phyloP scores from a whole-genome alignment of 352 stramenopile genomes.

The Pythium oligandrum region DNA sequence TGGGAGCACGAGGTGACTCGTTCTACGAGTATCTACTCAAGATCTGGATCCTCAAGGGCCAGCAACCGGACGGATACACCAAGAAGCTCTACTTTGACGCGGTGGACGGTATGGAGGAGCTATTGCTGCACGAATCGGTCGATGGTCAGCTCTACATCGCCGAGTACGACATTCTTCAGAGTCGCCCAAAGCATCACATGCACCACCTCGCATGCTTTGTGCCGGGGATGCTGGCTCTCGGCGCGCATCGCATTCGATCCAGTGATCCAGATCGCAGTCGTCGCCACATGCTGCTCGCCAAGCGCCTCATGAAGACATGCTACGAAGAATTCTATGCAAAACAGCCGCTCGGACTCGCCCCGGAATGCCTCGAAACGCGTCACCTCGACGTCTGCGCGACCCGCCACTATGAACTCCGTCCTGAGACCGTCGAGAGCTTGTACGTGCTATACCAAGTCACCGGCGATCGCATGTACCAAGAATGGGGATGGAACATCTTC shows the following conservation, averaged over 20 bases:
- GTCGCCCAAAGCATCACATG: slow-evolving; percentile 75
- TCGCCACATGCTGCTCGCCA: slow-evolving; percentile 80
- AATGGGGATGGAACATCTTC: slow-evolving; percentile 97
- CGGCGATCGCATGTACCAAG: slow-evolving; percentile 91
- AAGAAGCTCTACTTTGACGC: slow-evolving; percentile 91
- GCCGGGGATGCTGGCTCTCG: slow-evolving; percentile 90
- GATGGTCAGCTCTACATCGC: slow-evolving; percentile 51
- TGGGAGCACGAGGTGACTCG: slow-evolving; percentile 95
- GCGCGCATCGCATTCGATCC: slow-evolving; percentile 19
- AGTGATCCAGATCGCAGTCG: slow-evolving; percentile 57
- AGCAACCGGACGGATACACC: slow-evolving; percentile 41
- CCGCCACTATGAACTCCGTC: slow-evolving; percentile 88
- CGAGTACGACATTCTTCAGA: slow-evolving; percentile 36
- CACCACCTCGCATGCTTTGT: slow-evolving; percentile 98
- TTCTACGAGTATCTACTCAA: slow-evolving; percentile 99
- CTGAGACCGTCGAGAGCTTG: slow-evolving; percentile 95
- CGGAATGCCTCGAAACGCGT: slow-evolving; percentile 83
- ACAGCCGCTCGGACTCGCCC: slow-evolving; percentile 88
- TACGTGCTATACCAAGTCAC: slow-evolving; percentile 96
- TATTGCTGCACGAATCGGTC: slow-evolving; percentile 78
- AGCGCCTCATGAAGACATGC: slow-evolving; percentile 89
- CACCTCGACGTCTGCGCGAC: slow-evolving; percentile 8
- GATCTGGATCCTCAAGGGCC: slow-evolving; percentile 93
- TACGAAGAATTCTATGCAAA: slow-evolving; percentile 92
- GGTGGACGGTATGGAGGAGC: slow-evolving; percentile 90